Evolutionary conservation across 768 basidiomycete genomes (phyloP).

Genomic region (Kwoniella pini): DNA sequence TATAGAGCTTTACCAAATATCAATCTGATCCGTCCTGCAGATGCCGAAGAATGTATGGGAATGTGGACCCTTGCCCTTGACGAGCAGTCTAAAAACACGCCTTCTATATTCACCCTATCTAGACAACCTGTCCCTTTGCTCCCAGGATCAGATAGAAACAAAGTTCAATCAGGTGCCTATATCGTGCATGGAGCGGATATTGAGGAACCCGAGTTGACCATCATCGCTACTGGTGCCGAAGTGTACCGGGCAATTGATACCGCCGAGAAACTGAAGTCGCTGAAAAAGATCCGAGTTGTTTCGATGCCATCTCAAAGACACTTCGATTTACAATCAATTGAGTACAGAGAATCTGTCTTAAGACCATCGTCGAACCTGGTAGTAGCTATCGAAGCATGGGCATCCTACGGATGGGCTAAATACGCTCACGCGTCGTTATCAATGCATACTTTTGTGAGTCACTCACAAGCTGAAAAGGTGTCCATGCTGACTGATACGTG

Average conservation of each 20-base stretch:
- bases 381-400: constrained; percentile 52
- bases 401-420: constrained; percentile 48
- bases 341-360: constrained; percentile 38
- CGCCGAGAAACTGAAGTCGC: constrained; percentile 27
- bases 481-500: neutral
- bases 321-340: constrained; percentile 42
- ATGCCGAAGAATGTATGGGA: constrained; percentile 51
- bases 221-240: constrained; percentile 51
- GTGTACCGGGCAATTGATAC: constrained; percentile 43
- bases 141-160: constrained; percentile 34
- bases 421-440: constrained; percentile 51
- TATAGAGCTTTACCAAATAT: constrained; percentile 48
- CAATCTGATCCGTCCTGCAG: constrained; percentile 50
- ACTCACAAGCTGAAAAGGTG: neutral
- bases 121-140: constrained; percentile 50
- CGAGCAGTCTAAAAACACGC: constrained; percentile 30
- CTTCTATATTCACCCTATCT: constrained; percentile 41
- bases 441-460: constrained; percentile 49
- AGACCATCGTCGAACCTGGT: constrained; percentile 34
- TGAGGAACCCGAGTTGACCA: constrained; percentile 34
- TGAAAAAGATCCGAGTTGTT: constrained; percentile 42
- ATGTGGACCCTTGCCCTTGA: constrained; percentile 41
- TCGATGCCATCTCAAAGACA: constrained; percentile 50
- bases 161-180: constrained; percentile 47
- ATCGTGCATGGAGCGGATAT: constrained; percentile 31